phyloP scores from a whole-genome alignment of 2,329 filamentous ascomycete species.

The Arthrobotrys musiformis region DNA sequence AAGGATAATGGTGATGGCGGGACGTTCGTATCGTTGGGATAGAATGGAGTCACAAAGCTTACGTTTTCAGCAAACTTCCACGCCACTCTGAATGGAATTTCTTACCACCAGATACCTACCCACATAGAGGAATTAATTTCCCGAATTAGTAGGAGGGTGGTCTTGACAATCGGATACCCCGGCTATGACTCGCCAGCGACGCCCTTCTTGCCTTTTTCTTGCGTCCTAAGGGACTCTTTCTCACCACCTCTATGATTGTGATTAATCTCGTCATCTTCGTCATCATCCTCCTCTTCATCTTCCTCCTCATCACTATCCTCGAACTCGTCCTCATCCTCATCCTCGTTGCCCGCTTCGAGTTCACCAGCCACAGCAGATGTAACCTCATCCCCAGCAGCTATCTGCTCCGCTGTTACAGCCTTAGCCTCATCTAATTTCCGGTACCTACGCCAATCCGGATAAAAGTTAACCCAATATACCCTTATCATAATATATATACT shows the following conservation, averaged over 20 bases:
- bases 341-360: slow-evolving; percentile 13
- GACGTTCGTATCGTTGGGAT: slow-evolving; percentile 50
- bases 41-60: not conserved
- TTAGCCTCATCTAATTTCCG: slow-evolving; percentile 69
- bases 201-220: not conserved
- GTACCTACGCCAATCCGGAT: slow-evolving; percentile 21
- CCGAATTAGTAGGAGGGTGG: not conserved
- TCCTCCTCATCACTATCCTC: not conserved
- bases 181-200: not conserved
- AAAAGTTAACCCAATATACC: not conserved
- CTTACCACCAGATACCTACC: not conserved
- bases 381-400: slow-evolving; percentile 57
- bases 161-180: slow-evolving; percentile 5
- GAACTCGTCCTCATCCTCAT: not conserved
- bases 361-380: slow-evolving; percentile 57
- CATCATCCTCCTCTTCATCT: not conserved
- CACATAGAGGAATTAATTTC: not conserved
- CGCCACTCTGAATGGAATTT: slow-evolving; percentile 37
- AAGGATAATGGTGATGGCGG: slow-evolving; percentile 45
- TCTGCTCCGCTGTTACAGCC: slow-evolving; percentile 43
- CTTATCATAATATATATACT: not conserved
- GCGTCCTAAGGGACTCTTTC: slow-evolving; percentile 21
- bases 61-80: slow-evolving; percentile 1
- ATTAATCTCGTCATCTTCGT: not conserved
- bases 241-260: slow-evolving; percentile 20